Evolutionary conservation across 768 basidiomycete species (phyloP), one percentile per base, ranked within the genome.

Genomic region (Lactarius evosmus): DNA sequence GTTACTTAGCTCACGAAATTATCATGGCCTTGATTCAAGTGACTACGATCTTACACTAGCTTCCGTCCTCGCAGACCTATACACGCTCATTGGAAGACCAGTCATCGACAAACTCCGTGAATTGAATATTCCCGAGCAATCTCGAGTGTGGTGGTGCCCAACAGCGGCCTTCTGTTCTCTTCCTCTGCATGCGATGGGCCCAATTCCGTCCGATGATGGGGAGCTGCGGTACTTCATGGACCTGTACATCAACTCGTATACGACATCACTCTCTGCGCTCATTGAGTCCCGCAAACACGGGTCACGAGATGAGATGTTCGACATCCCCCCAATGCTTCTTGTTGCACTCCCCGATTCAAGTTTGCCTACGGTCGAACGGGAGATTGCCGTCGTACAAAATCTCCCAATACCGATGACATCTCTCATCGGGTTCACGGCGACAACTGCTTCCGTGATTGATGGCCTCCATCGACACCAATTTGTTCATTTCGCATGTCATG

Each of bases 141-240:
- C 40, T 11, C 49, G 44, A 7, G 56, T 67, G 6, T 60, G 63
- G 62, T 67, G 66, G 66, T 67, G 63, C 33, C 56, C 66, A 4
- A 65, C 66, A 17, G 53, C 60, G 1, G 51, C 33, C 0, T 61
- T 61, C 27, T 61, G 52, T 17, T 41, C 52, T 5, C 60, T 61
- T 52, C 60, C 60, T n/a, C 60, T 61, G n/a, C 52, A 61, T 17
- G 60, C 60, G 1, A 61, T 61, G 36, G 60, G 52, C 4, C 60
- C 51, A 17, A 56, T 63, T 32, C 29, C 9, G n/a, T n/a, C n/a
- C n/a, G n/a, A n/a, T n/a, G n/a, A n/a, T n/a, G n/a, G n/a, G n/a
- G n/a, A n/a, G n/a, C n/a, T n/a, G n/a, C n/a, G n/a, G n/a, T n/a
- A n/a, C n/a, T n/a, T n/a, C n/a, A n/a, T n/a, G n/a, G n/a, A n/a